Base-by-base conservation (phyloP, 2,329 filamentous ascomycete genomes). In the Chaetomiaceae sp. region DNA sequence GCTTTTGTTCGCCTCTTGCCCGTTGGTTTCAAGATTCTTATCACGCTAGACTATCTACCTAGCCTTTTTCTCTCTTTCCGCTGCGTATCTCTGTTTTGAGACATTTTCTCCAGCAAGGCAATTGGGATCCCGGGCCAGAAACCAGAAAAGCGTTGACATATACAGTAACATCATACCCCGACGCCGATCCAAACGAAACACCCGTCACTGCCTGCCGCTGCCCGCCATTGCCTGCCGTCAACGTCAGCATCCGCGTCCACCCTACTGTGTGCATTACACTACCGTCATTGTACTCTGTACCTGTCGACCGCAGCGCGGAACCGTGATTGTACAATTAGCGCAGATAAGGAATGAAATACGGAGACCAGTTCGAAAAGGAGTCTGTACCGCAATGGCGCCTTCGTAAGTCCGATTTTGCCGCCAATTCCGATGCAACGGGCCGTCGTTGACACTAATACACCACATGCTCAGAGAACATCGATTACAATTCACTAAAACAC, bases 401-500 rank as follows among this genome's bases (percentile, higher is more conserved):
- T 59, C 86, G 85, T 89, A 74, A 65, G 58, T 56, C 38, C 23
- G 18, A 21, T 29, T 30, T 23, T 38, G 18, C 8, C 23, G 29
- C 33, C 30, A 29, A 16, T 21, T 9, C 38, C 38, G 13, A 47
- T 46, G 30, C 18, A 10, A 20, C 20, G 9, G 25, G 23, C 34
- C 7, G 32, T 36, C 37, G 53, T 54, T 43, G 54, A 59, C 57
- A 51, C 42, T 51, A 32, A 47, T 42, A 9, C 20, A 4, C 20
- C 40, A 5, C 13, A 8, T 25, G 6, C 13, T 23, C 67, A 89
- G 86, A 91, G 68, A 94, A 95, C 70, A 83, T 95, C 70, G 89
- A 94, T 69, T 95, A 95, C 75, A 89, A 92, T 68, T 87, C 87
- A 44, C 79, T 95, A 58, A 95, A 95, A 71, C 80, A 88, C 67